These are phyloP conservation scores for Neofusicoccum cordaticola DNA, from an alignment of 2,329 filamentous ascomycete genomes.

Conservation along the genomic window DNA sequence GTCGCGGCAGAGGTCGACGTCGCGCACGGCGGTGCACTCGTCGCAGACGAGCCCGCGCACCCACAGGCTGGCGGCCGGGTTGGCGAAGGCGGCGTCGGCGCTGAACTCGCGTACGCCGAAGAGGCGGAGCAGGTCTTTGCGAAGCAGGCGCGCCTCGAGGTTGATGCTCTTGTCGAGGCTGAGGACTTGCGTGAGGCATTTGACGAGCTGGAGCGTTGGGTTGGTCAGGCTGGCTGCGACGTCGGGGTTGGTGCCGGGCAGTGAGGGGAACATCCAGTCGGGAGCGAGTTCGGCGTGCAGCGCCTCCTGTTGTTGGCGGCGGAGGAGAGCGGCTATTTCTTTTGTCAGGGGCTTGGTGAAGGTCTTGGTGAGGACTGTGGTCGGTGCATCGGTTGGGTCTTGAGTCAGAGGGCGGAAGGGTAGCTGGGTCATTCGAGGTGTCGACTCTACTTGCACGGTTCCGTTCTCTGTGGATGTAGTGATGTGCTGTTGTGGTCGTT, in stretches of 20 bases:
- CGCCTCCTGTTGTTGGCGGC: conserved; percentile 82
- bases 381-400: conserved; percentile 52
- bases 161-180: conserved; percentile 87
- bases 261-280: conserved; percentile 80
- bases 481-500: conserved; percentile 54
- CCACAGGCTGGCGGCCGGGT: conserved; percentile 73
- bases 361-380: conserved; percentile 68
- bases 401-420: conserved; percentile 55
- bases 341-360: conserved; percentile 91
- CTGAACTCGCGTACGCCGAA: conserved; percentile 96
- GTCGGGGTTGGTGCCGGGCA: conserved; percentile 66
- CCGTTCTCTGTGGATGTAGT: conserved; percentile 44
- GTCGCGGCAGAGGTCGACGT: conserved; percentile 90
- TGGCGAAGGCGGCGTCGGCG: conserved; percentile 79
- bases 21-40: conserved; percentile 83
- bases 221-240: conserved; percentile 53
- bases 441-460: conserved; percentile 30
- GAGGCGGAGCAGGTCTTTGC: conserved; percentile 82
- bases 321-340: conserved; percentile 77
- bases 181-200: conserved; percentile 87
- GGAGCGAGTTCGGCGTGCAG: conserved; percentile 81
- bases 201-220: conserved; percentile 85
- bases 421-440: conserved; percentile 59
- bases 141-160: conserved; percentile 80
- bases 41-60: conserved; percentile 79